Evolutionary conservation across 805 yeast genomes (phyloP).

Genomic region (Isabelozyma pseudorhagii): DNA sequence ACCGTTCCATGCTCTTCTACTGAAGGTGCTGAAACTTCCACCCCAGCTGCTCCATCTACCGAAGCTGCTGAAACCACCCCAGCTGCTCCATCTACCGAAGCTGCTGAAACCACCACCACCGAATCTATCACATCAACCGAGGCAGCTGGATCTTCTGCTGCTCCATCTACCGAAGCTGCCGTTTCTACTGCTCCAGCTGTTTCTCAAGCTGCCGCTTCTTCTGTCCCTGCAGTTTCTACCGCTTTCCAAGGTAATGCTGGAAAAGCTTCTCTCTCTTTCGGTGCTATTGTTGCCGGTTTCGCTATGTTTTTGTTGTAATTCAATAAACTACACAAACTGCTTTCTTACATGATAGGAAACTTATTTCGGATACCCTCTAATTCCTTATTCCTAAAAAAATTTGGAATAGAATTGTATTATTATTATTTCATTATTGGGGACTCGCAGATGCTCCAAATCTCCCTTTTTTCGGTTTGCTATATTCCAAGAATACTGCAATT

Average conservation of each 20-base stretch:
- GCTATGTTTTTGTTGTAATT: conserved; percentile 1
- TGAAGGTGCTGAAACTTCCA: not conserved
- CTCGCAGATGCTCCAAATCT: not conserved
- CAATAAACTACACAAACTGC: not conserved
- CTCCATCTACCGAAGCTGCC: not conserved
- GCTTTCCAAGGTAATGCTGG: not conserved
- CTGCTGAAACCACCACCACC: conserved; percentile 5
- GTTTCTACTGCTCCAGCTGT: conserved; percentile 1
- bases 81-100: conserved; percentile 8
- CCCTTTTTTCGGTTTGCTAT: not conserved
- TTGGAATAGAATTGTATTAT: not conserved
- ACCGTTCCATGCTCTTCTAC: conserved; percentile 1
- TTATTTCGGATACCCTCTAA: not conserved
- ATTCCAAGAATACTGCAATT: too few relatives aligned
- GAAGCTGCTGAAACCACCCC: conserved; percentile 4
- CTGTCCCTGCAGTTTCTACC: not conserved
- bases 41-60: conserved; percentile 7
- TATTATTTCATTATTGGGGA: not conserved
- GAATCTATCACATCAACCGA: not conserved
- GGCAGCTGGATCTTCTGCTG: conserved; percentile 2
- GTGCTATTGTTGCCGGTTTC: conserved; percentile 1
- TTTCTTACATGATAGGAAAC: not conserved
- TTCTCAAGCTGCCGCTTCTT: conserved; percentile 3
- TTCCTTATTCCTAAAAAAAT: not conserved
- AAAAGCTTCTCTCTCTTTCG: not conserved